phyloP scores from a whole-genome alignment of 176 grass and related monocot genomes.

The Triticum monococcum region DNA sequence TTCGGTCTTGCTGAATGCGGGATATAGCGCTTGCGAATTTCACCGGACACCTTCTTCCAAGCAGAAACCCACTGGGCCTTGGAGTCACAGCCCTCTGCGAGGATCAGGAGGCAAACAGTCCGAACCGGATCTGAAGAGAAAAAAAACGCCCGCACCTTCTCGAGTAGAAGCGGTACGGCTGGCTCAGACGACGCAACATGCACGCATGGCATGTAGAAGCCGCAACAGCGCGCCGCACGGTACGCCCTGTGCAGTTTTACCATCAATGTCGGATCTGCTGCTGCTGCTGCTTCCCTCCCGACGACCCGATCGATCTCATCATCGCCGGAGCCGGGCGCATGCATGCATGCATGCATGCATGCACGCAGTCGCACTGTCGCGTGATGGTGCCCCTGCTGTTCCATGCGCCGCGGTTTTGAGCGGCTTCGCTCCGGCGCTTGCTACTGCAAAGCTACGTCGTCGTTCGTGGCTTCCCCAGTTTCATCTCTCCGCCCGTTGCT shows the following conservation, averaged over 20 bases:
- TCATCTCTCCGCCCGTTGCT: background rate
- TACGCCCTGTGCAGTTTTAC: background rate
- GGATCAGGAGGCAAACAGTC: no score
- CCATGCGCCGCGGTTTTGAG: background rate
- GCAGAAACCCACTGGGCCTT: no score
- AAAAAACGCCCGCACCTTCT: no score
- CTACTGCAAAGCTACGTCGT: background rate
- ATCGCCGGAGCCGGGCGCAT: background rate
- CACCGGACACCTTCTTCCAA: no score
- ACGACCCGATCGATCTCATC: background rate
- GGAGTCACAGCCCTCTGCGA: no score
- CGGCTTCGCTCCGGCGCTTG: no score
- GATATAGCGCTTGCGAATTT: no score
- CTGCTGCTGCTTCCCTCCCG: background rate
- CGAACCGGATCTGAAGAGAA: no score
- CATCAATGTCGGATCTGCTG: background rate
- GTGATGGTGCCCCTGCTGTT: conserved; percentile 29
- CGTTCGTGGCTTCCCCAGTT: background rate
- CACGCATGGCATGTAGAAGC: background rate
- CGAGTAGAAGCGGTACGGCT: no score
- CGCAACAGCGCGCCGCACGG: background rate
- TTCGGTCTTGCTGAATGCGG: no score
- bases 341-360: no score
- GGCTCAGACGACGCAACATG: no score
- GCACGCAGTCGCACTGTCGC: background rate